phyloP scores from a whole-genome alignment of 2,329 filamentous ascomycete genomes.

The Scorias spongiosa region DNA sequence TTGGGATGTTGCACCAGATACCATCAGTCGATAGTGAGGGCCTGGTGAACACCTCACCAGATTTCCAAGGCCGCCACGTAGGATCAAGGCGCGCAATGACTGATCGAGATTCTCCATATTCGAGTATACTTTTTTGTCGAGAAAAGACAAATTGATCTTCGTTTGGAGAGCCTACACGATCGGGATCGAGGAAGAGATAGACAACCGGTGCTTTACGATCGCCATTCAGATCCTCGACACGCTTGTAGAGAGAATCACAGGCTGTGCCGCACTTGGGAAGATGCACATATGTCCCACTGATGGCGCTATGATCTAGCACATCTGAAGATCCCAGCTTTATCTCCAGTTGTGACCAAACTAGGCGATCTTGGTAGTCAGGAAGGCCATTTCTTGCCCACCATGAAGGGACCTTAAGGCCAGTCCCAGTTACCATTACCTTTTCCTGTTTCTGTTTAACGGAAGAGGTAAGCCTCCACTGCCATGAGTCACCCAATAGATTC shows the following conservation, averaged over 20 bases:
- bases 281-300: slow-evolving; percentile 37
- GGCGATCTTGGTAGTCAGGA: slow-evolving; percentile 24
- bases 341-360: slow-evolving; percentile 29
- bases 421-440: slow-evolving; percentile 11
- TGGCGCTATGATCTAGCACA: slow-evolving; percentile 3
- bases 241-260: slow-evolving; percentile 38
- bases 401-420: slow-evolving; percentile 13
- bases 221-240: slow-evolving; percentile 4
- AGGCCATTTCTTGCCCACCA: slow-evolving; percentile 25
- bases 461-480: slow-evolving; percentile 28
- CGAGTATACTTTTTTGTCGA: slow-evolving; percentile 28
- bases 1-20: background rate
- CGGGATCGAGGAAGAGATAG: slow-evolving; percentile 45
- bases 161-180: slow-evolving; percentile 29
- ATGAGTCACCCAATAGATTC: slow-evolving; percentile 21
- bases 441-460: background rate
- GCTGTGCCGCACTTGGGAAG: slow-evolving; percentile 44
- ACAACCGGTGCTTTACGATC: slow-evolving; percentile 17
- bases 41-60: background rate
- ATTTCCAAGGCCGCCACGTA: slow-evolving; percentile 27
- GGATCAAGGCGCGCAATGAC: slow-evolving; percentile 32
- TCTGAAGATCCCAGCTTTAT: slow-evolving; percentile 22
- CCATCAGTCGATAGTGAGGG: background rate
- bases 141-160: slow-evolving; percentile 45
- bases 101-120: slow-evolving; percentile 31